Conservation (phyloP, 2,329 filamentous ascomycete genomes). For the Nigrograna mackinnonii region DNA sequence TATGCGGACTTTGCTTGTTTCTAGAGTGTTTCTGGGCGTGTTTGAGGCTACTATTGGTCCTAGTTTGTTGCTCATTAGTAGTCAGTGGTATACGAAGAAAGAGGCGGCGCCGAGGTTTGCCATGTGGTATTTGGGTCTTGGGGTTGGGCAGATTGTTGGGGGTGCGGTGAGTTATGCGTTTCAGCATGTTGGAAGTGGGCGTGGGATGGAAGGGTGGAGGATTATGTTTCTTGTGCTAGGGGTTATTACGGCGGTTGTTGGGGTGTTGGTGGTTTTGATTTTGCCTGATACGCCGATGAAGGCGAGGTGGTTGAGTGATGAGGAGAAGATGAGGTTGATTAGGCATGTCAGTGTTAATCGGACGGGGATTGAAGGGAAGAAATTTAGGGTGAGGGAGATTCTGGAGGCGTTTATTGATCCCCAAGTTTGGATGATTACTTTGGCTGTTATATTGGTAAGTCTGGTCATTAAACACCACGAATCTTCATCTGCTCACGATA, state of each 20-base stretch:
- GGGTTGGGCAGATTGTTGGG: conserved; percentile 41
- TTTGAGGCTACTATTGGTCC: conserved; percentile 61
- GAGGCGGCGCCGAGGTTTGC: conserved; percentile 34
- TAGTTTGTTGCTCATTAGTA: conserved; percentile 59
- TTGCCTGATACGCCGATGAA: conserved; percentile 40
- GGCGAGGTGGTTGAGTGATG: conserved; percentile 33
- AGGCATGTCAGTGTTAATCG: conserved; percentile 41
- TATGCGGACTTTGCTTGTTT: conserved; percentile 54
- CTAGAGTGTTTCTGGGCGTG: conserved; percentile 58
- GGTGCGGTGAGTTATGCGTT: conserved; percentile 43
- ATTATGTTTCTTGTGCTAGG: conserved; percentile 45
- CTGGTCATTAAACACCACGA: no score
- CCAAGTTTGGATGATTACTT: conserved; percentile 38
- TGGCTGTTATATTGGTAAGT: conserved; percentile 44
- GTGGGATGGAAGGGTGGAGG: conserved; percentile 39
- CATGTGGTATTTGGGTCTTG: conserved; percentile 35
- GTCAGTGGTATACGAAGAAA: conserved; percentile 41
- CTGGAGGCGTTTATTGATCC: conserved; percentile 38
- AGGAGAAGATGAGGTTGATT: conserved; percentile 33
- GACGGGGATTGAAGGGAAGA: conserved; percentile 36
- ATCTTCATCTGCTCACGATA: no score
- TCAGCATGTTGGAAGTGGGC: conserved; percentile 20
- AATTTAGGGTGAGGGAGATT: conserved; percentile 40
- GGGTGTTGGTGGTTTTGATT: conserved; percentile 39
- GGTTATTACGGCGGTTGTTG: conserved; percentile 26